Conservation (phyloP, 208 protist genomes). For the Crithidia thermophila region DNA sequence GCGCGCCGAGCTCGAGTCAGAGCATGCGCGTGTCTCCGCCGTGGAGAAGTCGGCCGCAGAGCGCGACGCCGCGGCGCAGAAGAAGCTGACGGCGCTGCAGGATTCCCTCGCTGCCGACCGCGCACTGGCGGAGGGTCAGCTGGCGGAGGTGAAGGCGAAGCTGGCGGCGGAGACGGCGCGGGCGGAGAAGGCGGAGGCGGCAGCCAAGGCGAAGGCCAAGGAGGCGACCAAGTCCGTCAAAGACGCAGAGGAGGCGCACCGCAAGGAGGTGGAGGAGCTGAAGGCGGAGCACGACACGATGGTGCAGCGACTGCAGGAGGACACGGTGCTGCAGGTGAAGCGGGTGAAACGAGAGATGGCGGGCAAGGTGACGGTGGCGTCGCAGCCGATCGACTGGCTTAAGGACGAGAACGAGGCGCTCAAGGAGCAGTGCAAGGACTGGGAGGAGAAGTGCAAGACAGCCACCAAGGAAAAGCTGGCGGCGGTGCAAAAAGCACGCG, state of each 20-base stretch:
- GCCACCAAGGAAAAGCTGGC: conserved; percentile 18
- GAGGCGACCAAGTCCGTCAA: neutral
- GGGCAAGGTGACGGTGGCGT: conserved; percentile 18
- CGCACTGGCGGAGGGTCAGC: conserved; percentile 4
- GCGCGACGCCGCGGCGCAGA: neutral
- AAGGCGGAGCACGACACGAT: conserved; percentile 10
- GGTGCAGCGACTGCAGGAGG: conserved; percentile 2
- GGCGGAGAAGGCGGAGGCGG: conserved; percentile 7
- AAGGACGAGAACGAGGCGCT: conserved; percentile 40
- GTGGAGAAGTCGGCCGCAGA: neutral
- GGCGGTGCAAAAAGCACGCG: conserved; percentile 2
- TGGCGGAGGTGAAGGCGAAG: conserved; percentile 12
- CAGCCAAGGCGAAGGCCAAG: neutral
- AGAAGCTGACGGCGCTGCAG: conserved; percentile 3
- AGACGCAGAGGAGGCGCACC: neutral
- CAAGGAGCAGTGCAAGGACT: conserved; percentile 17
- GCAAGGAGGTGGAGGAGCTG: neutral
- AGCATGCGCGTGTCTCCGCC: conserved; percentile 4
- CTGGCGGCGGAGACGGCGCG: conserved; percentile 1
- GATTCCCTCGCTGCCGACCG: conserved; percentile 3
- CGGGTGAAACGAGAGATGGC: conserved; percentile 1
- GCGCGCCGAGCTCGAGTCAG: conserved; percentile 1
- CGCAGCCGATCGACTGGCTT: conserved; percentile 40
- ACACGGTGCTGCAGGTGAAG: conserved; percentile 19
- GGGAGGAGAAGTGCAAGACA: conserved; percentile 18